Base-by-base conservation (phyloP, 2,329 filamentous ascomycete genomes). In the Trichoderma atroviride region DNA sequence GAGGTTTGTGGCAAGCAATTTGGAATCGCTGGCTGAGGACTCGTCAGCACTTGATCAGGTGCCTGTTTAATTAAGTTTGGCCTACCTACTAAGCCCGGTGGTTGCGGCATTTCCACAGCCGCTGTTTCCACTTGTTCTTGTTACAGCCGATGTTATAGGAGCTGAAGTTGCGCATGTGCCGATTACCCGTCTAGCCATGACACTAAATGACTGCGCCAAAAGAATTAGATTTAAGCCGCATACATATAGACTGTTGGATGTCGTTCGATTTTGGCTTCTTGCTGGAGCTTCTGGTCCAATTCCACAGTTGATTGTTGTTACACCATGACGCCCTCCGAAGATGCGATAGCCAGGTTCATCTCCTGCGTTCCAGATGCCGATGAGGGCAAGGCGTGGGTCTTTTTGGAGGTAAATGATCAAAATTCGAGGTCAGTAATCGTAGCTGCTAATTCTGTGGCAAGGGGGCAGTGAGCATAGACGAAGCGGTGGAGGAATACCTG, bases 331-430 rank as follows among this genome's bases (percentile, higher is more conserved):
- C 55, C 55, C 31, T 57, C 55, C 31, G 55, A 57, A 57, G 55
- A 57, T n/a, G 55, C 55, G 19, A 24, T 57, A 22, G 31, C 55
- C 55, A 57, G 37, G 55, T 57, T 57, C 19, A 57, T 57, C n/a
- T 57, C 55, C 31, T 57, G 55, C 55, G 55, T 57, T 37, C 55
- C 55, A 57, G 55, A 57, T 57, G 55, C 55, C 31, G 55, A 57
- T 19, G 55, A 57, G 55, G 55, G 55, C 31, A 57, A 57, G n/a
- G 55, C 55, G 29, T 57, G 55, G 55, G 55, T 37, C 29, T 57
- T 57, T 57, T 24, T 57, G 31, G 55, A 57, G 55, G 55, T 57
- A 24, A 57, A 43, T n/a, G 19, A 16, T n/a, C 40, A 2, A 43
- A n/a, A n/a, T 43, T 43, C 40, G 40, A 7, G 16, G 40, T n/a